Percentiles rank a stretch among this genome's conserved stretches.
Evolutionary conservation across 2,329 filamentous ascomycete species (phyloP).

Genomic region (Diplodia corticola): DNA sequence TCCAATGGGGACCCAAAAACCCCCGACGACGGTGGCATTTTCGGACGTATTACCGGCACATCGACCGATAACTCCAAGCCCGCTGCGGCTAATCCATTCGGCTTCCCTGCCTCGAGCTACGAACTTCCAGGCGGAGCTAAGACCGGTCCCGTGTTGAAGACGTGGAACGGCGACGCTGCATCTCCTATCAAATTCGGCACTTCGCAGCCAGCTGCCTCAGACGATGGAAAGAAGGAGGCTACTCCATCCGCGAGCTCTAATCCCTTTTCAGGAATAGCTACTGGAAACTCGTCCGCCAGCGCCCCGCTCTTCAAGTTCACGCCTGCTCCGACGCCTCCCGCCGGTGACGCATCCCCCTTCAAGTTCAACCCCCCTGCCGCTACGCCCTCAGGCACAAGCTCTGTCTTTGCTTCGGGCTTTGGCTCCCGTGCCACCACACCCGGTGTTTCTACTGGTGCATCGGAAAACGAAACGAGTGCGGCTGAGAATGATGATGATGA

Average conservation of each 20-base stretch:
- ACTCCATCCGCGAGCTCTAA: constrained; percentile 22
- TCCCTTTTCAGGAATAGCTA: constrained; percentile 30
- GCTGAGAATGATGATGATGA: constrained; percentile 33
- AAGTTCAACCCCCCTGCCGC: constrained; percentile 21
- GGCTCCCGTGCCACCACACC: constrained; percentile 39
- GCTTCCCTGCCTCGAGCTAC: constrained; percentile 13
- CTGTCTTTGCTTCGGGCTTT: constrained; percentile 25
- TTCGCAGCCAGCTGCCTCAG: constrained; percentile 12
- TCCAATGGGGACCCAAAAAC: neutral
- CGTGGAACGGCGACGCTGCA: constrained; percentile 19
- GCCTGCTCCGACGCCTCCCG: constrained; percentile 9
- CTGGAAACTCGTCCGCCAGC: neutral
- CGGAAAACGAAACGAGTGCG: constrained; percentile 35
- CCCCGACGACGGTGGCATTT: neutral
- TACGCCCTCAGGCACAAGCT: constrained; percentile 13
- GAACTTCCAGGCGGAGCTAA: constrained; percentile 7
- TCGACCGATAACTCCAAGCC: constrained; percentile 1
- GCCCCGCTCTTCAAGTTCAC: constrained; percentile 18
- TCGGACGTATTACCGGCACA: constrained; percentile 15
- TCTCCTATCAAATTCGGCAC: constrained; percentile 23
- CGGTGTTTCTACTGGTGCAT: constrained; percentile 26
- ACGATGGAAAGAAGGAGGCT: neutral
- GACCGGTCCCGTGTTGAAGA: constrained; percentile 17
- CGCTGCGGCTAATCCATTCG: neutral
- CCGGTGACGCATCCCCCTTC: constrained; percentile 22